Evolutionary conservation across 1,284 basidiomycete species (phyloP), one percentile per base, ranked within the genome.

Genomic region (Microstroma glucosiphilum): DNA sequence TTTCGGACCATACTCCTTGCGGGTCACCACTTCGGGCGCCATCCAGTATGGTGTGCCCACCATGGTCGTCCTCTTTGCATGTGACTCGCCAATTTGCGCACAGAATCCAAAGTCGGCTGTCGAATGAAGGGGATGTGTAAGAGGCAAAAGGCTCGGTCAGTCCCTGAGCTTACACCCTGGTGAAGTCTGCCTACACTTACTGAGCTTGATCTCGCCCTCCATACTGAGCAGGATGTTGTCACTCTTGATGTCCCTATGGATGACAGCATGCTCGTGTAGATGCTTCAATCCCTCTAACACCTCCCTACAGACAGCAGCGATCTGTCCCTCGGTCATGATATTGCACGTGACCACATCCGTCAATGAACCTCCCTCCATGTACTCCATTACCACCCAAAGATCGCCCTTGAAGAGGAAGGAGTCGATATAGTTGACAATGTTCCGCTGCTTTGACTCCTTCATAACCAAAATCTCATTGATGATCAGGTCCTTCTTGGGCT

Each of bases 21-120:
- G 87, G 21, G 91, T 96, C 63, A 98, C 94, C 40, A 98, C 93
- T 79, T 98, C 94, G 0, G 94, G 94, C 0, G 96, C 94, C 94
- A 98, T 98, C 94, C 94, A 98, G 80, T 97, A 98, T 1, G 96
- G 96, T 7, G 96, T 97, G 2, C 96, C 96, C 55, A 97, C 94
- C 94, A 98, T 97, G n/a, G 96, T 98, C 40, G 92, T 96, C 40
- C 94, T 88, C 83, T 97, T 97, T 6, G 92, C 86, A 68, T 89
- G 87, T 7, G 87, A 85, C 55, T 96, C 93, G 26, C 91, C 91
- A 63, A 97, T 93, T 81, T 96, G 91, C 0, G 94, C 96, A 71
- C 94, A 97, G 85, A 97, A 97, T 4, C 94, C 94, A 82, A 98
- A 98, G 82, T 98, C 94, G 81, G 94, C 30, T 37, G 30, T 9